Conservation (phyloP, 306 rosid species). For the Dicorynia guianensis region DNA sequence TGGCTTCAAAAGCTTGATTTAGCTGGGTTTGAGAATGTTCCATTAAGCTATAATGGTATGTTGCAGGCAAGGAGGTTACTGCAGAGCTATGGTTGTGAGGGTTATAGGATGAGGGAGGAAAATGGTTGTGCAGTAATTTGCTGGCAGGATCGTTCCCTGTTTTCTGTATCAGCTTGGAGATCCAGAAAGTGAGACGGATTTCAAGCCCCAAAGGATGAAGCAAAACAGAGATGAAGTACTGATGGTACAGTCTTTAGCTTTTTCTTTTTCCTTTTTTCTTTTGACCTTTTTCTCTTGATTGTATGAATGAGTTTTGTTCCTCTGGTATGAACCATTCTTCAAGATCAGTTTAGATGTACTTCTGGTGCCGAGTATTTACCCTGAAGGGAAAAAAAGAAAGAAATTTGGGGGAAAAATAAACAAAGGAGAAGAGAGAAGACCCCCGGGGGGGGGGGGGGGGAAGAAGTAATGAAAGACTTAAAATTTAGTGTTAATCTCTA, state of each 20-base stretch:
- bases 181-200: conserved; percentile 60
- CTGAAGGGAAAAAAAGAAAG: background rate
- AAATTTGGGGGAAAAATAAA: too few relatives aligned
- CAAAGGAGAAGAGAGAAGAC: background rate
- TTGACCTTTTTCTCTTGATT: conserved; percentile 26
- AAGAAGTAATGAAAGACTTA: conserved; percentile 15
- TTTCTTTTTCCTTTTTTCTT: conserved; percentile 16
- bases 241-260: conserved; percentile 34
- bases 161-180: conserved; percentile 86
- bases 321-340: conserved; percentile 44
- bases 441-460: too few relatives aligned
- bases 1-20: conserved; percentile 78
- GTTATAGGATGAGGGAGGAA: conserved; percentile 81
- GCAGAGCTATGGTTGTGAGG: conserved; percentile 81
- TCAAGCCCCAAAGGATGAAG: conserved; percentile 24
- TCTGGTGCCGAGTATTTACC: conserved; percentile 29
- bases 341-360: conserved; percentile 33
- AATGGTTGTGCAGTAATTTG: conserved; percentile 68
- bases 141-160: conserved; percentile 90
- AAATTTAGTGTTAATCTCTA: background rate
- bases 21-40: conserved; percentile 66
- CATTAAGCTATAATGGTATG: conserved; percentile 76
- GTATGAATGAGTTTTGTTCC: conserved; percentile 39
- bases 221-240: conserved; percentile 35
- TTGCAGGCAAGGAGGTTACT: conserved; percentile 69